Evolutionary conservation across 2,329 filamentous ascomycete species (phyloP), one percentile per base, ranked within the genome.

Genomic region (Zymoseptoria tritici): DNA sequence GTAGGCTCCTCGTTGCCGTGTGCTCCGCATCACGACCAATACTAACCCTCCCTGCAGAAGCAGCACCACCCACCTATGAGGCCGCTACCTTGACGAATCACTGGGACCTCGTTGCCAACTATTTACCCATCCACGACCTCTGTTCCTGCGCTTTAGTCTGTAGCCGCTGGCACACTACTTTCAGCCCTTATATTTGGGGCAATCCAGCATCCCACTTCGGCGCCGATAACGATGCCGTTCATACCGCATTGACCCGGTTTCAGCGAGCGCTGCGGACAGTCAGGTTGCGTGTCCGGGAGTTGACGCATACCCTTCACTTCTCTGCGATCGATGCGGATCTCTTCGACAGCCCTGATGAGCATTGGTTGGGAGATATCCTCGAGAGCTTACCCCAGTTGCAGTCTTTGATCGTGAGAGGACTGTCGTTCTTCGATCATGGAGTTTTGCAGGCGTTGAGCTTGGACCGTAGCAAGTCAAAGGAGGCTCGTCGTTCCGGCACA

Each of bases 141-240:
- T 85, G 81, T 63, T 77, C 81, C 22, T 79, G 78, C 7, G 79
- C 80, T 4, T 71, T 85, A 26, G 83, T 85, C 8, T 84, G 79
- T 65, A 79, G 74, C 57, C 74, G 76, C 75, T 85, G 83, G 82
- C 81, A 85, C 66, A 67, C 73, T 26, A 79, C 81, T n/a, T 85
- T 85, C 64, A 77, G 80, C 56, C 82, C 82, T 2, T 79, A 81
- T 62, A 76, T 86, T 1, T 86, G 84, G 84, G 83, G 83, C 16
- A 81, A 83, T 66, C 84, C 84, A 20, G 82, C 83, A 0, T 84
- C 82, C 8, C 83, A 86, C 70, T 86, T 86, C 68, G 82, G 81
- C 29, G 77, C 77, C 2, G 78, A 85, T 56, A 83, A 85, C 66
- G 83, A 85, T 67, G 80, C 79, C 8, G 82, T 85, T 29, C 85